Evolutionary conservation across 768 basidiomycete species (phyloP).

Genomic region (Phlegmacium glaucopus): DNA sequence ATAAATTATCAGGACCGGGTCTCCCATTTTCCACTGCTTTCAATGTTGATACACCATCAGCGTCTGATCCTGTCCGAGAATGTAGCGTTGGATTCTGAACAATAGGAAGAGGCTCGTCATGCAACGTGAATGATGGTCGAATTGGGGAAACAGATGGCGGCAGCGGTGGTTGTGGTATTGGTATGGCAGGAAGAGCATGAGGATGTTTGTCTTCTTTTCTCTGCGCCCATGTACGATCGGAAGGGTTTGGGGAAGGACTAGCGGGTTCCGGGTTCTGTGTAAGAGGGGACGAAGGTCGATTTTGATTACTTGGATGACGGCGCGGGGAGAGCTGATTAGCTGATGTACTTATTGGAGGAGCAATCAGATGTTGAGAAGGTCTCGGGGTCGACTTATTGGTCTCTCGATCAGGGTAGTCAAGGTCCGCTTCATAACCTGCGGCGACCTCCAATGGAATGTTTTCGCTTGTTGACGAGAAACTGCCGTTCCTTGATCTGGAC

Average conservation of each 20-base stretch:
- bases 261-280: conserved; percentile 24
- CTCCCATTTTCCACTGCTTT: conserved; percentile 35
- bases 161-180: conserved; percentile 25
- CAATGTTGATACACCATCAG: conserved; percentile 38
- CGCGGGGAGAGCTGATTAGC: conserved; percentile 37
- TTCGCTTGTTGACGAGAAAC: conserved; percentile 70
- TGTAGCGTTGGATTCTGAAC: conserved; percentile 32
- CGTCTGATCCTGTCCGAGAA: conserved; percentile 48
- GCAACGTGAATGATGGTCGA: conserved; percentile 32
- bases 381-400: conserved; percentile 38
- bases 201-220: conserved; percentile 30
- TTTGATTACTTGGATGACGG: conserved; percentile 33
- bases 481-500: conserved; percentile 61
- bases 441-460: conserved; percentile 45
- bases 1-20: conserved; percentile 25
- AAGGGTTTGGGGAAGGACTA: conserved; percentile 29
- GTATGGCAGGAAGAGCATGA: conserved; percentile 20
- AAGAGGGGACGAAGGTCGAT: conserved; percentile 35
- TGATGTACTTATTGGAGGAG: conserved; percentile 13
- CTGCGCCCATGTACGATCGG: conserved; percentile 16
- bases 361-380: conserved; percentile 26
- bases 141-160: conserved; percentile 47
- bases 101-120: conserved; percentile 32
- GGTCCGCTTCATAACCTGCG: conserved; percentile 72
- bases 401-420: conserved; percentile 57